A percentile compares a stretch with the other conserved stretches of the same genome.
Evolutionary conservation across 768 basidiomycete species (phyloP).

Genomic region (Boletus rubroflammeus): DNA sequence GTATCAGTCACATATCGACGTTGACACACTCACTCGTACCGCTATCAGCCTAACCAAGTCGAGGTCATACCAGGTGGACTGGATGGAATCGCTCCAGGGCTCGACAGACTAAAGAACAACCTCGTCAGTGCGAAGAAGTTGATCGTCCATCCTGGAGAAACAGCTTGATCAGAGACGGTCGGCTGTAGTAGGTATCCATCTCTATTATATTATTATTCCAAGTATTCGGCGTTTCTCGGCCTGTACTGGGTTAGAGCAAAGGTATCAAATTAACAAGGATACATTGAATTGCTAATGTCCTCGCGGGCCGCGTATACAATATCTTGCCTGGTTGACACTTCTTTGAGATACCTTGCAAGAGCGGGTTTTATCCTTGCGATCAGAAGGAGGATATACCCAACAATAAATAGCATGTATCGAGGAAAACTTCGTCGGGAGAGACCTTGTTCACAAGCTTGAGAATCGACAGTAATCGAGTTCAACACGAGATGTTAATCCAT

Average conservation of each 20-base stretch:
- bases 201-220: not conserved
- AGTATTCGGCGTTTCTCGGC: not conserved
- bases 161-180: not conserved
- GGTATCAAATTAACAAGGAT: not conserved
- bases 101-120: conserved; percentile 33
- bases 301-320: not conserved
- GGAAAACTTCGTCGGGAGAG: not conserved
- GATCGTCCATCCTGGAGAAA: conserved; percentile 32
- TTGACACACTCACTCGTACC: not conserved
- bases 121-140: conserved; percentile 37
- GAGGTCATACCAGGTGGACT: conserved; percentile 38
- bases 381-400: no score
- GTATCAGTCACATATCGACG: not conserved
- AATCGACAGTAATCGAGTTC: not conserved
- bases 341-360: no score
- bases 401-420: no score
- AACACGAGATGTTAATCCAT: not conserved
- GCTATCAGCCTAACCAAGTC: conserved; percentile 13
- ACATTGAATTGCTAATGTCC: not conserved
- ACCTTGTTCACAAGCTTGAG: not conserved
- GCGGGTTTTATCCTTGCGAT: no score
- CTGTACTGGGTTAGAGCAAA: not conserved
- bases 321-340: not conserved
- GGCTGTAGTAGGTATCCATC: no score
- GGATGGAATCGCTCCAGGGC: conserved; percentile 30